Evolutionary conservation across 805 yeast genomes (phyloP), one percentile per base, ranked within the genome.

Genomic region (Saturnispora serradocipensis): DNA sequence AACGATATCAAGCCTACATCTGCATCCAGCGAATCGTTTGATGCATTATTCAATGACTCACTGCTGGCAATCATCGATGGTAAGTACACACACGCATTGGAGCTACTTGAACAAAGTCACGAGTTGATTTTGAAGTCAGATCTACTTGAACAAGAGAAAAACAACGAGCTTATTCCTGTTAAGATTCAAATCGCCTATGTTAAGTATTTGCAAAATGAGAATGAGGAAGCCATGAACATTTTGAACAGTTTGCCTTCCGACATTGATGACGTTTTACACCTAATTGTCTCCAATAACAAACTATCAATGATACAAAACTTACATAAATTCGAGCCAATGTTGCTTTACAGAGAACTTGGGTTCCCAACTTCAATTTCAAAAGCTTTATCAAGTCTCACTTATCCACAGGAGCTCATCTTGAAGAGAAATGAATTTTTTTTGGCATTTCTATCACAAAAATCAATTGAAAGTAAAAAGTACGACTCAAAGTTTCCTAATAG

Each of bases 1-100:
- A 24, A 47, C 20, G 48, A 38, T 13, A 38, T 47, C 1, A 36
- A 45, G 5, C 43, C 28, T 8, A 43, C n/a, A 16, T 5, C 20
- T 22, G 10, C 24, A 15, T 30, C 45, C 24, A 15, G 11, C 18
- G 44, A 43, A 22, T 69, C 78, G 8, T 82, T 83, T 59, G 91
- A 85, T 60, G 72, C 72, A 49, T 61, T 72, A 4, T 84, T 82
- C 70, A 85, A 85, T 66, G 69, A 72, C 8, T 81, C 88, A 0
- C 67, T 81, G 53, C 72, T 78, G 38, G 65, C 67, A 47, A 62
- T 82, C 46, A 69, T 73, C 9, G 68, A 68, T 39, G 71, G 72
- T 9, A 66, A 78, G 39, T 66, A 64, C 42, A 55, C 54, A 0
- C 54, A 59, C 15, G 75, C 86, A 2, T 61, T 81, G 34, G 62